Base-by-base conservation (phyloP, 805 yeast species). In the Schizosaccharomyces octosporus region DNA sequence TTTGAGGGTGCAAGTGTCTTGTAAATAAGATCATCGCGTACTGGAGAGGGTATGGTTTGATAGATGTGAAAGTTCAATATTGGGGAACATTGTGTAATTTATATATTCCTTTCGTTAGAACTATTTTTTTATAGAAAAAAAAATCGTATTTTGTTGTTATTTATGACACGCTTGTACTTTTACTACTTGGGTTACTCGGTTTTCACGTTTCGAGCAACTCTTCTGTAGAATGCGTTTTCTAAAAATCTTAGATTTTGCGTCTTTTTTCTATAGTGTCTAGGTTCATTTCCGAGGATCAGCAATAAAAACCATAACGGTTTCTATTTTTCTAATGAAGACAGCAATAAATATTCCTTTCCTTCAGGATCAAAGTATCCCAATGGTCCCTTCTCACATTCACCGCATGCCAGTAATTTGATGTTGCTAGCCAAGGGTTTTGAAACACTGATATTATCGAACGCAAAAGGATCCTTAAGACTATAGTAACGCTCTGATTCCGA, bases 1-100 rank as follows among this genome's bases (percentile, higher is more conserved):
- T 76, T 80, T 67, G 95, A 87, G 17, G 98, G 97, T 64, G 93
- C 96, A 27, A 11, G 29, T 17, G 17, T n/a, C 31, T 17, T 51
- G 29, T 51, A n/a, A 17, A 7, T 3, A 45, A 19, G 51, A 17
- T 45, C 27, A 17, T 27, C 4, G 24, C n/a, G n/a, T 45, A 45
- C 27, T 13, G 11, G 17, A n/a, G 17, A n/a, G 19, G 21, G 27
- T 19, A 45, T 45, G 51, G 27, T 19, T 7, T 24, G 27, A 9
- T 45, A 1, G 17, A 6, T 19, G 11, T 15, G 7, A 45, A 19
- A 19, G 51, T 45, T 45, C 27, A 45, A 45, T 45, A 21, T n/a
- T 45, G 11, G 27, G 51, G 51, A 19, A 45, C 11, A 45, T 45
- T 45, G 11, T 45, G 24, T 45, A 19, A 19, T 19, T n/a, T 45